Conservation (phyloP, 2,329 filamentous ascomycete genomes). For the Chalaropsis thielavioides region DNA sequence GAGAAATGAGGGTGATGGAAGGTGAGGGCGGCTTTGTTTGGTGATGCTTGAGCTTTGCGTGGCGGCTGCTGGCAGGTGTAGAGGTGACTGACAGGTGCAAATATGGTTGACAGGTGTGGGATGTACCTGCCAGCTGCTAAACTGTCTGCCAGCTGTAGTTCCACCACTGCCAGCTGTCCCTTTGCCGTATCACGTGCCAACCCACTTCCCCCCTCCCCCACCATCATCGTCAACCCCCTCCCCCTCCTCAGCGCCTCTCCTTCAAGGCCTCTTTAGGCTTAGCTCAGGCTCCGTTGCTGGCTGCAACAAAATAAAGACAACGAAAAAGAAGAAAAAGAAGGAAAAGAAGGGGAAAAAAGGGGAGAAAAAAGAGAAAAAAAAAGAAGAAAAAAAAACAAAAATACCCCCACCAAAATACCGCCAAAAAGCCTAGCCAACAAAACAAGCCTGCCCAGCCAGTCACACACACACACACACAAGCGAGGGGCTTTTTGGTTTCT, state of each 20-base stretch:
- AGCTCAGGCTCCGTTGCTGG: background rate
- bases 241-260: too few species aligned
- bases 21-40: background rate
- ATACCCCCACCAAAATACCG: too few species aligned
- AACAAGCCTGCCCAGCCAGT: too few species aligned
- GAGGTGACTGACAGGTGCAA: background rate
- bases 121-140: background rate
- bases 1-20: too few species aligned
- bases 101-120: background rate
- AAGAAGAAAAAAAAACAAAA: too few species aligned
- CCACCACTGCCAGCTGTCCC: too few species aligned
- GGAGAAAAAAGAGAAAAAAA: background rate
- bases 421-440: too few species aligned
- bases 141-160: background rate
- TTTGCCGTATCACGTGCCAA: too few species aligned
- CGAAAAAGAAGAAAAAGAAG: background rate
- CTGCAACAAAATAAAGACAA: constrained; percentile 4
- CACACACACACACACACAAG: too few species aligned
- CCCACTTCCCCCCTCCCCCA: too few species aligned
- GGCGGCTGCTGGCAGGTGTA: background rate
- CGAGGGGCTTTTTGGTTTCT: too few species aligned
- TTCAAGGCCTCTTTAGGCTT: background rate
- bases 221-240: background rate
- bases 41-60: background rate
- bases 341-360: too few species aligned